These are phyloP conservation scores for Auriscalpium microsporum DNA, from an alignment of 768 basidiomycete species.

Conservation along the genomic window DNA sequence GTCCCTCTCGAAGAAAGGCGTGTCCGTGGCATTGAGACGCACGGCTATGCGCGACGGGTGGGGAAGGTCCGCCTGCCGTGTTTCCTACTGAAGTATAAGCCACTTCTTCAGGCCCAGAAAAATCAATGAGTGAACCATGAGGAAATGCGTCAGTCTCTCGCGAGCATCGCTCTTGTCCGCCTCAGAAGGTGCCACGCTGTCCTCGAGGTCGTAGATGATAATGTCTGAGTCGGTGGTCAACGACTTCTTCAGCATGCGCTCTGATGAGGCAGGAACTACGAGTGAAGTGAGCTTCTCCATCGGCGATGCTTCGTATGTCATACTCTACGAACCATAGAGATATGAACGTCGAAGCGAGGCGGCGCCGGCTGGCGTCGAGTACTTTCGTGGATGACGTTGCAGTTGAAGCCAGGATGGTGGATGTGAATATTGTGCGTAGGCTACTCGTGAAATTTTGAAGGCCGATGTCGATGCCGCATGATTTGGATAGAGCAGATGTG, in stretches of 20 bases:
- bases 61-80: conserved; percentile 28
- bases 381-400: too few species aligned
- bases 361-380: too few species aligned
- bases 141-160: conserved; percentile 43
- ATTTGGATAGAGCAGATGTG: too few species aligned
- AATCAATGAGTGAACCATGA: conserved; percentile 33
- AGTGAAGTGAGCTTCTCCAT: too few species aligned
- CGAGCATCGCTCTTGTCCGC: conserved; percentile 56
- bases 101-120: neutral
- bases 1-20: conserved; percentile 60
- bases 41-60: conserved; percentile 50
- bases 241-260: conserved; percentile 77
- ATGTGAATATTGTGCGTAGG: too few species aligned
- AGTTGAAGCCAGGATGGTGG: too few species aligned
- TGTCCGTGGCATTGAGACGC: conserved; percentile 58
- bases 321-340: too few species aligned
- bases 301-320: too few species aligned
- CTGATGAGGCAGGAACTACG: conserved; percentile 70
- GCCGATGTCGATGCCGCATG: too few species aligned
- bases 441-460: too few species aligned
- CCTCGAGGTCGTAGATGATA: conserved; percentile 84
- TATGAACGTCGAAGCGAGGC: too few species aligned
- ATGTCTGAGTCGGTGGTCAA: conserved; percentile 56
- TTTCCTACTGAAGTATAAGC: neutral
- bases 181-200: conserved; percentile 60